These are phyloP conservation scores for Fistulina hepatica DNA, from an alignment of 1,284 basidiomycete species.

Conservation along the genomic window DNA sequence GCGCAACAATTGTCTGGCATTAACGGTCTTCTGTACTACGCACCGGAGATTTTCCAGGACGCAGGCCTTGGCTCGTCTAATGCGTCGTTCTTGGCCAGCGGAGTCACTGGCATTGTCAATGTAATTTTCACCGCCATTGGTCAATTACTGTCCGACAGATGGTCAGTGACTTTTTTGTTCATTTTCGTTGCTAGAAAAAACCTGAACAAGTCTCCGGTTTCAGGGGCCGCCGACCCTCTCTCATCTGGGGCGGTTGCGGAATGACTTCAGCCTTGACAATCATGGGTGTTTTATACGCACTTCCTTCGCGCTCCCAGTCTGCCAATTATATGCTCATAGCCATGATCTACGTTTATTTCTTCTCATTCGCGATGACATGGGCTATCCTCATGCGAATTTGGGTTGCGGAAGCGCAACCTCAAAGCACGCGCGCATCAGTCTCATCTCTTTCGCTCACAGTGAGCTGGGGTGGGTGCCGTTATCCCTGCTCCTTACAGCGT, in stretches of 20 bases:
- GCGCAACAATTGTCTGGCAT: slow-evolving; percentile 33
- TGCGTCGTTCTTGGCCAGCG: slow-evolving; percentile 41
- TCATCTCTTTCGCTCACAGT: slow-evolving; percentile 9
- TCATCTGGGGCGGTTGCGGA: slow-evolving; percentile 33
- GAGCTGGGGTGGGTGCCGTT: background rate
- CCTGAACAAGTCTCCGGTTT: slow-evolving; percentile 1
- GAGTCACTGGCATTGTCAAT: slow-evolving; percentile 39
- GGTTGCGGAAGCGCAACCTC: slow-evolving; percentile 34
- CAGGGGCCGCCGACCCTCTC: slow-evolving; percentile 34
- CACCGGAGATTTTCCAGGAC: slow-evolving; percentile 39
- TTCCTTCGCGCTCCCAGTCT: slow-evolving; percentile 20
- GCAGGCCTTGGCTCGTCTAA: slow-evolving; percentile 35
- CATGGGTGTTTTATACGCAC: slow-evolving; percentile 33
- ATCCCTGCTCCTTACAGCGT: slow-evolving; percentile 13
- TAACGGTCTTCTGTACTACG: slow-evolving; percentile 35
- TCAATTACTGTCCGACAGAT: slow-evolving; percentile 33
- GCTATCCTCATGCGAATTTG: slow-evolving; percentile 27
- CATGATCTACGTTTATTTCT: slow-evolving; percentile 36
- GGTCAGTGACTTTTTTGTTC: slow-evolving; percentile 13
- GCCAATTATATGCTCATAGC: slow-evolving; percentile 35
- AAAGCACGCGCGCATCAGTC: slow-evolving; percentile 25
- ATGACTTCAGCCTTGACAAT: slow-evolving; percentile 29
- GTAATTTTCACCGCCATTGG: slow-evolving; percentile 32
- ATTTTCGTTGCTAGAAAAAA: background rate
- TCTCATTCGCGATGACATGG: slow-evolving; percentile 31